Evolutionary conservation across 306 rosid species (phyloP), one percentile per base, ranked within the genome.

Genomic region (Cucurbita pepo): DNA sequence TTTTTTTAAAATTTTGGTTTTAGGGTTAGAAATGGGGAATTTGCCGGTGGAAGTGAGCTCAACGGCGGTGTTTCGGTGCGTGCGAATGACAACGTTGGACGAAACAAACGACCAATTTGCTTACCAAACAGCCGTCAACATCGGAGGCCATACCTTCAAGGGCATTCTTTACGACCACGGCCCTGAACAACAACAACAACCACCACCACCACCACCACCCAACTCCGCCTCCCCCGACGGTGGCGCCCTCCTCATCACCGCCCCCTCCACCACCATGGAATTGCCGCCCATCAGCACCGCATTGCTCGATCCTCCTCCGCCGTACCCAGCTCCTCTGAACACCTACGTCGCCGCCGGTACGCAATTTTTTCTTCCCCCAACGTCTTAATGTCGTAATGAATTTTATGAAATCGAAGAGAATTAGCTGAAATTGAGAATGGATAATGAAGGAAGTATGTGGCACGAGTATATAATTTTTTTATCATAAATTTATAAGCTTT

Each of bases 291-390:
- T 60, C 66, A 60, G 43, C 40, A 85, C 74, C 19, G 59, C 81
- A 54, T 69, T 82, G 1, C 80, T 88, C 5, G 90, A 84, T 79
- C 86, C 86, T 54, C 85, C 87, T 51, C 72, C 85, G 47, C 79
- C 83, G 73, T 86, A 84, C 74, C 83, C 89, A 8, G 69, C 87
- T 81, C 88, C 88, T 3, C 82, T 84, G 18, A 78, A 51, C 86
- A 51, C 85, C 58, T 88, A 81, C 86, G 84, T 86, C 86, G 71
- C 85, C 15, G 63, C 78, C 81, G 82, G 94, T 88, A 88, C 94
- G 94, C 94, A 88, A 81, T 88, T 86, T 86, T 88, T 88, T 83
- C 86, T 85, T 53, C 90, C 83, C 51, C 89, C 87, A 78, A 81
- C 90, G 81, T 84, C 94, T 37, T 71, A 67, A 60, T 16, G 61